Base-by-base conservation (phyloP, 352 stramenopile genomes). In the Globisporangium viniferum region DNA sequence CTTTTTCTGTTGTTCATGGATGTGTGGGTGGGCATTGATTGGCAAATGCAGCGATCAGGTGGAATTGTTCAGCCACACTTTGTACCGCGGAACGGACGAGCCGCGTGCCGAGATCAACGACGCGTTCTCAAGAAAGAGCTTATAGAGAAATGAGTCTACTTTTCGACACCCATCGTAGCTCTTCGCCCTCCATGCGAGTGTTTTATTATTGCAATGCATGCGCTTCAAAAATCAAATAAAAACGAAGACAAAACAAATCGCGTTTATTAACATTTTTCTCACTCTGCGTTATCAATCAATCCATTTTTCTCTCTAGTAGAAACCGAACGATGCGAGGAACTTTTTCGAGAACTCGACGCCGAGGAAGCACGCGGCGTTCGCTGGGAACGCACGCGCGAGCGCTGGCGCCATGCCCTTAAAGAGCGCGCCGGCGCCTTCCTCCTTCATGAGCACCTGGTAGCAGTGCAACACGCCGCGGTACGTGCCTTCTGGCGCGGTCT, bases 281-380 rank as follows among this genome's bases (percentile, higher is more conserved):
- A 59, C 41, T 33, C 22, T 55, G 7, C 12, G 33, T 74, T 56
- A 49, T 49, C 18, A n/a, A n/a, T n/a, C 41, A 51, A 46, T 46
- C 3, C 18, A 12, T 51, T 14, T 46, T 20, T 5, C 4, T 46
- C 44, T 51, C 44, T 91, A 95, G 73, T 94, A 90, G 67, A 94
- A 78, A 51, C 86, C 88, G 22, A 93, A 82, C 64, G 76, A 82
- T 55, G 71, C 79, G 35, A 95, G 73, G 67, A 91, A 86, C 75
- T 93, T 94, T 73, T 93, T 92, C 51, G 88, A 95, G 71, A 94
- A 91, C 70, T 95, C 88, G 20, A 95, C 84, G 54, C 88, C 88
- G 1, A 95, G 72, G 76, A 99, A 99, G 76, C 97, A 99, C 7
- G 97, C 95, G 8, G 97, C 97, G 71, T 99, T 99, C 15, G 97